Conservation (phyloP, 2,329 filamentous ascomycete genomes). For the Hypoxylon rubiginosum region DNA sequence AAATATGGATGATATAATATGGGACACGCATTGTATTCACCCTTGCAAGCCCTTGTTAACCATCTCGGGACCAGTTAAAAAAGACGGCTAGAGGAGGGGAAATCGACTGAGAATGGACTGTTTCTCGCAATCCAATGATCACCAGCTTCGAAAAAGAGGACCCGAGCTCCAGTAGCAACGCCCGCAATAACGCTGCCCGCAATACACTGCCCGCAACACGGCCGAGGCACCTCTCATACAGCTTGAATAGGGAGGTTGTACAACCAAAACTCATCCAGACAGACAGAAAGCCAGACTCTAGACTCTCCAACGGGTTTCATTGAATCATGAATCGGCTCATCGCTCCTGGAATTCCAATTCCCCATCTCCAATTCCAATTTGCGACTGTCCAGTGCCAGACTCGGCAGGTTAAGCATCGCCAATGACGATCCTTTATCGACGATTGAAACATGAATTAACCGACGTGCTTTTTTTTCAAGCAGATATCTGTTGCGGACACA, state of each 20-base stretch:
- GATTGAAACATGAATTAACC: constrained; percentile 17
- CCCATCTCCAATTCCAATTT: constrained; percentile 4
- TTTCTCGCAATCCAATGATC: constrained; percentile 31
- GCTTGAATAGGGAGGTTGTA: constrained; percentile 30
- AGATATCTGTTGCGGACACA: constrained; percentile 7
- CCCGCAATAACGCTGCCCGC: too few species aligned
- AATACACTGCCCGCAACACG: background rate
- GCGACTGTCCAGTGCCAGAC: constrained; percentile 5
- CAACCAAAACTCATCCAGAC: constrained; percentile 8
- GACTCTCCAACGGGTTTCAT: constrained; percentile 4
- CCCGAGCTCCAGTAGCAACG: background rate
- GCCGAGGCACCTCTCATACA: too few species aligned
- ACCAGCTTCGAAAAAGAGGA: constrained; percentile 21
- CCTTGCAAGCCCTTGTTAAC: background rate
- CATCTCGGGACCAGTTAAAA: constrained; percentile 5
- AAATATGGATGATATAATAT: constrained; percentile 25
- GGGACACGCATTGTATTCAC: background rate
- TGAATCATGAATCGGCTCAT: constrained; percentile 8
- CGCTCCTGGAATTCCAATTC: constrained; percentile 14
- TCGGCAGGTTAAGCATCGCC: constrained; percentile 27
- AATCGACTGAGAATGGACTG: constrained; percentile 38
- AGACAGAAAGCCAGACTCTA: background rate
- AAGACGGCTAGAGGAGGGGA: constrained; percentile 36
- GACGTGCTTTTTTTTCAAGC: constrained; percentile 4
- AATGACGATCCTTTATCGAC: constrained; percentile 29